These are phyloP conservation scores for Geosmithia morbida DNA, from an alignment of 2,329 filamentous ascomycete species.

Conservation along the genomic window DNA sequence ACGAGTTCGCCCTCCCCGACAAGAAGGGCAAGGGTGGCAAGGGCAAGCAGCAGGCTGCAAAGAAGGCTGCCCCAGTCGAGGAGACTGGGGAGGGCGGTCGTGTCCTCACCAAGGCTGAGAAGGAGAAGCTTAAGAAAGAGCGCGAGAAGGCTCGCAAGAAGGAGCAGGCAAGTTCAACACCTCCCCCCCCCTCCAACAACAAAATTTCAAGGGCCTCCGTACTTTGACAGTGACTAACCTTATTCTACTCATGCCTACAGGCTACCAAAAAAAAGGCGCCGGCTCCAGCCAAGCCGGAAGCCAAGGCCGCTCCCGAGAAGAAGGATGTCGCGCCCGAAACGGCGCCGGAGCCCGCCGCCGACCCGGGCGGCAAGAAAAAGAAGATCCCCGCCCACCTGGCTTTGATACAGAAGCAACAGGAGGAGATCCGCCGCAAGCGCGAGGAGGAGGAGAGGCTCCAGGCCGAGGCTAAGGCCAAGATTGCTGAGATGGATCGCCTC, in stretches of 20 bases:
- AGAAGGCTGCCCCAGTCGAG: slow-evolving; percentile 25
- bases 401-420: slow-evolving; percentile 69
- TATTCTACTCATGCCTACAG: slow-evolving; percentile 13
- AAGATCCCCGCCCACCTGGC: slow-evolving; percentile 68
- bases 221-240: background rate
- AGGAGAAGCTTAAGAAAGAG: slow-evolving; percentile 96
- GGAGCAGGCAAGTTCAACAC: slow-evolving; percentile 64
- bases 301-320: slow-evolving; percentile 42
- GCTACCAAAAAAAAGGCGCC: slow-evolving; percentile 71
- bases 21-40: slow-evolving; percentile 45
- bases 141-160: slow-evolving; percentile 97
- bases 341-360: slow-evolving; percentile 28
- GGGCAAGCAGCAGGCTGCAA: slow-evolving; percentile 24
- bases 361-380: slow-evolving; percentile 62
- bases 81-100: slow-evolving; percentile 44
- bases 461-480: slow-evolving; percentile 49
- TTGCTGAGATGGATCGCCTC: slow-evolving; percentile 50
- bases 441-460: slow-evolving; percentile 49
- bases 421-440: slow-evolving; percentile 51
- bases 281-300: slow-evolving; percentile 11
- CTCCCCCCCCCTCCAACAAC: background rate
- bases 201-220: background rate
- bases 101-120: slow-evolving; percentile 93
- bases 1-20: slow-evolving; percentile 72
- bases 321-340: slow-evolving; percentile 39